Evolutionary conservation across 805 yeast genomes (phyloP), one percentile per base, ranked within the genome.

Genomic region (Kuraishia floccosa): DNA sequence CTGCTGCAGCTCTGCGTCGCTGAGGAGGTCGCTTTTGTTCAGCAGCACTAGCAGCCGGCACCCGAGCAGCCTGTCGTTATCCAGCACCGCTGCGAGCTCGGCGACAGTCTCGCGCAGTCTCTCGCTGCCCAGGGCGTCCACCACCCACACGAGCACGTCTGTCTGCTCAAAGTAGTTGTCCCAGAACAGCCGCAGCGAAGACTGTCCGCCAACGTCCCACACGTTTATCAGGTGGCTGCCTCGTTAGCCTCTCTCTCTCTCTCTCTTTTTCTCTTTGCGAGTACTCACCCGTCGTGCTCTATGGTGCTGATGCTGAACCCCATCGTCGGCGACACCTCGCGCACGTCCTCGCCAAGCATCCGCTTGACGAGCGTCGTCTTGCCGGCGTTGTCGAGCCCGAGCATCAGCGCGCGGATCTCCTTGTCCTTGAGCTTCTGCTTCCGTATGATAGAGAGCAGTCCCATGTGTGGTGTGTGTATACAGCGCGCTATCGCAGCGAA

Each of bases 151-250:
- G 12, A 87, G 58, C 5, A 73, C 71, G 42, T 87, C 87, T 0
- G 81, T 73, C 42, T 72, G 74, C 40, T 86, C 96, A 46, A 81
- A 87, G 52, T 89, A 87, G 54, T 87, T 89, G 43, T 82, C 75
- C 97, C 97, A 87, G 62, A 86, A 86, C 12, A 87, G 76, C 28
- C 97, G 58, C 25, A 87, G 59, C 2, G 89, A 68, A 27, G 66
- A 56, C 51, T 87, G 97, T 2, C 97, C 97, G 4, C 97, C 97
- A 9, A 87, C 75, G 47, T 84, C 95, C 95, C 87, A 76, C 24
- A 76, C 47, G 36, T 73, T 72, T 27, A 76, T 45, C 21, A 57
- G 58, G 38, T n/a, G n/a, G n/a, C n/a, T n/a, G n/a, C n/a, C n/a
- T n/a, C n/a, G n/a, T n/a, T n/a, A n/a, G n/a, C n/a, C n/a, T n/a